Evolutionary conservation across 163 green algal species (phyloP).

Genomic region (Chlorella variabilis): DNA sequence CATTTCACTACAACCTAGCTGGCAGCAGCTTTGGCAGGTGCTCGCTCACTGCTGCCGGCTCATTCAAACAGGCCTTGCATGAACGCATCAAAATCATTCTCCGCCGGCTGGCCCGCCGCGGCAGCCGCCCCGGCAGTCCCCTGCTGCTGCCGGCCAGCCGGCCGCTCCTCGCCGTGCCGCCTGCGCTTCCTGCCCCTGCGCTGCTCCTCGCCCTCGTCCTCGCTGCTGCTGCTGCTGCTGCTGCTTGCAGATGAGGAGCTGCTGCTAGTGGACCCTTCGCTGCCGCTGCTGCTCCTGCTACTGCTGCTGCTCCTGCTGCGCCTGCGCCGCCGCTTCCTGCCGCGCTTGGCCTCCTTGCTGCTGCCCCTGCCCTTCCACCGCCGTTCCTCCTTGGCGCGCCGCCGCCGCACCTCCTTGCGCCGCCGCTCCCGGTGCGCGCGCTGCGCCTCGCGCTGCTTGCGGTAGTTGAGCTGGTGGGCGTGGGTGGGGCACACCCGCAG

Average conservation of each 20-base stretch:
- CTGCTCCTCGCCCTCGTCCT: background rate
- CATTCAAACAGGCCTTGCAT: constrained; percentile 50
- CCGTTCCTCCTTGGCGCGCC: background rate
- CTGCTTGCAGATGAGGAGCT: background rate
- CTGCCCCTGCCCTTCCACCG: background rate
- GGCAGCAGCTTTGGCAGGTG: no score
- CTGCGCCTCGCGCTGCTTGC: constrained; percentile 45
- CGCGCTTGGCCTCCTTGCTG: no score
- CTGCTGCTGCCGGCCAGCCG: background rate
- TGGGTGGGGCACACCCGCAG: constrained; percentile 77
- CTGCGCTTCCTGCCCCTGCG: background rate
- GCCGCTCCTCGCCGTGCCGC: background rate
- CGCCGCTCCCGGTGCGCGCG: constrained; percentile 12
- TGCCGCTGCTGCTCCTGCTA: background rate
- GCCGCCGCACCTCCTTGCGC: constrained; percentile 27
- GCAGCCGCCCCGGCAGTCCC: background rate
- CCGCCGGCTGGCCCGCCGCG: background rate
- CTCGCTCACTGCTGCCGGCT: no score
- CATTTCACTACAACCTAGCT: no score
- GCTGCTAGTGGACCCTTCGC: background rate
- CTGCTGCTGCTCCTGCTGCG: constrained; percentile 5
- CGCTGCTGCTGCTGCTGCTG: constrained; percentile 16
- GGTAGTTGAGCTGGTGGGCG: constrained; percentile 83
- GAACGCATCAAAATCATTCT: constrained; percentile 44
- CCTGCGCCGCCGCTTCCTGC: background rate